phyloP scores from a whole-genome alignment of 129 eudicot species.

The Mikania micrantha region DNA sequence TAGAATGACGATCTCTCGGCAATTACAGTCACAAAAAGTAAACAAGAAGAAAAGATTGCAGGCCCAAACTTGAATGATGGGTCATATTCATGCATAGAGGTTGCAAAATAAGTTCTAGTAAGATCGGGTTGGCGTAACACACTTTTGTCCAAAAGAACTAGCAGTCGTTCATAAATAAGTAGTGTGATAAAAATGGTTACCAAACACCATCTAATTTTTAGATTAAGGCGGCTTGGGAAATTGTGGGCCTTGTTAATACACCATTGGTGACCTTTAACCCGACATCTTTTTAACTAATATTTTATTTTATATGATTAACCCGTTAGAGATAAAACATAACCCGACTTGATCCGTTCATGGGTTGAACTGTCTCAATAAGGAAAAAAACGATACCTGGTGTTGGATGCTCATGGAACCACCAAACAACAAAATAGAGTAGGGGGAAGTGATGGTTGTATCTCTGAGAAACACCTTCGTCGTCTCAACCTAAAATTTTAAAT shows the following conservation, averaged over 20 bases:
- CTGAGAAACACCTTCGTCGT: constrained; percentile 77
- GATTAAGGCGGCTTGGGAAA: neutral
- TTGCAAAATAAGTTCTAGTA: neutral
- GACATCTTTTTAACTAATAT: neutral
- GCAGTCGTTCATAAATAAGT: neutral
- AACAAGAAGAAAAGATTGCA: neutral
- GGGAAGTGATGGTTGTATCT: constrained; percentile 87
- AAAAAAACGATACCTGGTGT: constrained; percentile 62
- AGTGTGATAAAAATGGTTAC: neutral
- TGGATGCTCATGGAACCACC: constrained; percentile 92
- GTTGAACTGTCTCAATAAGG: neutral
- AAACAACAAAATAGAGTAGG: constrained; percentile 80
- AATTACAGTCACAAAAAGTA: neutral
- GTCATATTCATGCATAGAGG: neutral
- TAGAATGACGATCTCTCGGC: too few species aligned
- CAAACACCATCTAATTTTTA: neutral
- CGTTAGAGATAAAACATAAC: neutral
- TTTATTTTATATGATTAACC: neutral
- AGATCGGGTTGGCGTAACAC: too few species aligned
- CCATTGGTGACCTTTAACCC: neutral
- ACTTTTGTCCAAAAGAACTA: neutral
- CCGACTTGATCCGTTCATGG: neutral
- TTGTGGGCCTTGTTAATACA: neutral
- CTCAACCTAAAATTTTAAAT: constrained; percentile 65
- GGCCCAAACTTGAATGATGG: neutral